Evolutionary conservation across 345 rosid species (phyloP).

Genomic region (Gossypium anomalum): DNA sequence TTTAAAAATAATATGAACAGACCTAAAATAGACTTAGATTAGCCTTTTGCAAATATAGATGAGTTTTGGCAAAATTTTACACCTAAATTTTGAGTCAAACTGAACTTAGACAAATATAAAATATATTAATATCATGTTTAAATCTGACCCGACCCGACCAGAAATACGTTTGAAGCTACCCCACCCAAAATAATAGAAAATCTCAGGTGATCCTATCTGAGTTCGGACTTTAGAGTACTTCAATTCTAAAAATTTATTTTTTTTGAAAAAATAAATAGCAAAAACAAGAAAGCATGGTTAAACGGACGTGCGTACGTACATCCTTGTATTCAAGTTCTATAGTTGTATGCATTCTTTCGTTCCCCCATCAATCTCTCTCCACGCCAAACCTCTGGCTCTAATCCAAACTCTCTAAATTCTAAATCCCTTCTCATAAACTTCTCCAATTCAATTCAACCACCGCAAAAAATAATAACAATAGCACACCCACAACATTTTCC

Average conservation of each 20-base stretch:
- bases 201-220: too few relatives aligned
- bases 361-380: not conserved
- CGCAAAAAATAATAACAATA: conserved; percentile 6
- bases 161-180: too few relatives aligned
- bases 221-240: too few relatives aligned
- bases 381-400: not conserved
- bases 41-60: too few relatives aligned
- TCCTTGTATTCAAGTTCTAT: not conserved
- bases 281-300: too few relatives aligned
- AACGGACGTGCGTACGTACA: too few relatives aligned
- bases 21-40: accelerated
- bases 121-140: too few relatives aligned
- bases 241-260: too few relatives aligned
- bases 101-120: accelerated
- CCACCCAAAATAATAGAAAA: too few relatives aligned
- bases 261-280: too few relatives aligned
- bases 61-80: accelerated
- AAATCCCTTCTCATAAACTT: not conserved
- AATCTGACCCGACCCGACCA: accelerated
- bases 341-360: not conserved
- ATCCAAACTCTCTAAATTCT: not conserved
- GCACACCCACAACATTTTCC: not conserved
- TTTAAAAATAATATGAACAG: accelerated
- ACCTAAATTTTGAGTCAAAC: accelerated
- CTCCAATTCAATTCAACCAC: conserved; percentile 6